A percentile compares a stretch with the other conserved stretches of the same genome.
These are phyloP conservation scores for Suillus weaverae DNA, from an alignment of 768 basidiomycete species.

Conservation along the genomic window DNA sequence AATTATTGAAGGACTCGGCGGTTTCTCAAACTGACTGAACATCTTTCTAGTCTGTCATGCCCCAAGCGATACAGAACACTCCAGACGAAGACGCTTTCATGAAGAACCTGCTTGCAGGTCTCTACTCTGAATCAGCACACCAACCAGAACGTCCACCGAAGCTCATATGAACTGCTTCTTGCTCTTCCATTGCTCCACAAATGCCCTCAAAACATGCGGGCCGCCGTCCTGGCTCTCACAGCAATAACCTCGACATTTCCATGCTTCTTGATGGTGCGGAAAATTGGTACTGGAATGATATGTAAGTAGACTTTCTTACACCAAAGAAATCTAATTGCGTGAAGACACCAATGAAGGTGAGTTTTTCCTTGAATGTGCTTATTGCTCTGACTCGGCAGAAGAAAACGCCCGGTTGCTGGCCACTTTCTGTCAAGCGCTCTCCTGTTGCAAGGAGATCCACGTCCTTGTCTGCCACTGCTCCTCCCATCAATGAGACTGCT, in stretches of 20 bases:
- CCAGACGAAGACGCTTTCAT: conserved; percentile 63
- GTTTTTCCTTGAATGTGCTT: not conserved
- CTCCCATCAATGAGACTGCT: conserved; percentile 23
- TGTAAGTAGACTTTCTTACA: conserved; percentile 48
- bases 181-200: conserved; percentile 1
- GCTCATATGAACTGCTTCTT: conserved; percentile 11
- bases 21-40: not conserved
- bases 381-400: conserved; percentile 12
- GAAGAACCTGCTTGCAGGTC: conserved; percentile 46
- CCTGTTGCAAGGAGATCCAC: conserved; percentile 14
- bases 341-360: conserved; percentile 21
- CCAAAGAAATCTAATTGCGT: conserved; percentile 47
- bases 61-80: conserved; percentile 34
- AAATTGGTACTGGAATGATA: conserved; percentile 68
- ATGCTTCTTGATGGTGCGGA: conserved; percentile 64
- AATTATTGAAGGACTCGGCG: not conserved
- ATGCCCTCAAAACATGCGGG: conserved; percentile 19
- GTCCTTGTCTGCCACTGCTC: conserved; percentile 11
- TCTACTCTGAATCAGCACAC: conserved; percentile 42
- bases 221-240: conserved; percentile 12
- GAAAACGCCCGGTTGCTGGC: conserved; percentile 15
- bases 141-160: conserved; percentile 29
- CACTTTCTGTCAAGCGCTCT: conserved; percentile 21
- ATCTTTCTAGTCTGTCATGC: conserved; percentile 27
- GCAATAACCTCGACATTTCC: conserved; percentile 42